Evolutionary conservation across 768 basidiomycete species (phyloP).

Genomic region (Tricholoma saponaceum): DNA sequence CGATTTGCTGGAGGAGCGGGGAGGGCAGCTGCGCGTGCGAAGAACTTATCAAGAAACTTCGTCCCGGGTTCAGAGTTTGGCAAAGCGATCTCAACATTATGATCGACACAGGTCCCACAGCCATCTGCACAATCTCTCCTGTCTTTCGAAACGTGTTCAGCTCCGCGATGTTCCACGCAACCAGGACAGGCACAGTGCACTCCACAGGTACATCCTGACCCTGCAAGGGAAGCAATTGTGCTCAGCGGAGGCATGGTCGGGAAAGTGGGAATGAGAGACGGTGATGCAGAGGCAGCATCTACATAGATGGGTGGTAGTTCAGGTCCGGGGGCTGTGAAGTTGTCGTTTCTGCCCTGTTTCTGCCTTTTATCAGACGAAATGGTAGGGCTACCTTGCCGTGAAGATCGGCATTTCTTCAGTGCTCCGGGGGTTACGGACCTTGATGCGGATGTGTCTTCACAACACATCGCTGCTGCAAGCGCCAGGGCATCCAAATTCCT

Average conservation of each 20-base stretch:
- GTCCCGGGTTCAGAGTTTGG: slow-evolving; percentile 21
- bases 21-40: slow-evolving; percentile 64
- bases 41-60: slow-evolving; percentile 57
- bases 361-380: slow-evolving; percentile 28
- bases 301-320: slow-evolving; percentile 48
- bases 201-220: slow-evolving; percentile 72
- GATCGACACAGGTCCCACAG: slow-evolving; percentile 64
- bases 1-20: slow-evolving; percentile 50
- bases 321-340: slow-evolving; percentile 23
- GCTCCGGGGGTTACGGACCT: neutral
- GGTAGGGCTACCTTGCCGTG: slow-evolving; percentile 27
- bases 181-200: slow-evolving; percentile 68
- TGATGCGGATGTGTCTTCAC: slow-evolving; percentile 14
- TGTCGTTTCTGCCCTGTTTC: slow-evolving; percentile 19
- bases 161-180: slow-evolving; percentile 65
- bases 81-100: slow-evolving; percentile 39
- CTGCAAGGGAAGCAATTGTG: slow-evolving; percentile 53
- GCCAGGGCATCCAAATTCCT: slow-evolving; percentile 30
- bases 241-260: slow-evolving; percentile 59
- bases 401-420: slow-evolving; percentile 19
- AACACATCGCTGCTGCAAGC: slow-evolving; percentile 32
- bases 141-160: slow-evolving; percentile 40
- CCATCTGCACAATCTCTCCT: slow-evolving; percentile 46
- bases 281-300: slow-evolving; percentile 20
- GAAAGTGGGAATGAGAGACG: slow-evolving; percentile 39